Base-by-base conservation (phyloP, 2,329 filamentous ascomycete genomes). In the Lachnellula suecica region DNA sequence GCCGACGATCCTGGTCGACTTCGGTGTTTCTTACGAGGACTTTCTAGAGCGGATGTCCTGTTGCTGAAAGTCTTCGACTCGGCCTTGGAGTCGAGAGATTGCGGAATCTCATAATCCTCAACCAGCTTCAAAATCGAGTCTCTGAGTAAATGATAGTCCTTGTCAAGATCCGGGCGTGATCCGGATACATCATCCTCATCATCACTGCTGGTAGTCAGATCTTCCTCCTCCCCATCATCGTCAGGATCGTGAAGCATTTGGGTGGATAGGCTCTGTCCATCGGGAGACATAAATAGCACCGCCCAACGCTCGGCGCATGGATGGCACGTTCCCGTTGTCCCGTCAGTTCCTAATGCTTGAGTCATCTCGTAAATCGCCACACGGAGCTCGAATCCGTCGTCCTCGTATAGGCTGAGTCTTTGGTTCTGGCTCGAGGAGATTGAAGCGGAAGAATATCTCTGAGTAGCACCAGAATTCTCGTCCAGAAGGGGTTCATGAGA, bases 271-370 rank as follows among this genome's bases (percentile, higher is more conserved):
- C 77, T 77, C 63, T 83, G 84, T 27, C 89, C 89, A 67, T 91
- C 84, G 1, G 83, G 72, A 0, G 88, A 88, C 51, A 95, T 82
- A 63, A 92, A 93, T 8, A 95, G 74, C 6, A 94, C 85, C 4
- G 88, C 82, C 91, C 91, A 96, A 51, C 86, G 79, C 70, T 95
- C 91, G 1, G 87, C 85, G 56, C 89, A 93, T 8, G 90, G 90
- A 63, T 94, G 88, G 49, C 84, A 87, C 13, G 82, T 76, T 20
- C 87, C 88, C 45, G 84, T 82, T 17, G 85, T 76, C 11, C 75
- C 79, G 13, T 91, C 85, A 6, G 74, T 63, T 4, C 87, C 87
- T 9, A 91, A 72, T 5, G 78, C 77, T 43, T 87, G 82, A 6
- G 74, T 78, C 84, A 91, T 84, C 62, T 91, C 87, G 49, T 88